A percentile compares a stretch with the other conserved stretches of the same genome.
Evolutionary conservation across 1,284 basidiomycete genomes (phyloP).

Genomic region (Pseudozyma thailandica): DNA sequence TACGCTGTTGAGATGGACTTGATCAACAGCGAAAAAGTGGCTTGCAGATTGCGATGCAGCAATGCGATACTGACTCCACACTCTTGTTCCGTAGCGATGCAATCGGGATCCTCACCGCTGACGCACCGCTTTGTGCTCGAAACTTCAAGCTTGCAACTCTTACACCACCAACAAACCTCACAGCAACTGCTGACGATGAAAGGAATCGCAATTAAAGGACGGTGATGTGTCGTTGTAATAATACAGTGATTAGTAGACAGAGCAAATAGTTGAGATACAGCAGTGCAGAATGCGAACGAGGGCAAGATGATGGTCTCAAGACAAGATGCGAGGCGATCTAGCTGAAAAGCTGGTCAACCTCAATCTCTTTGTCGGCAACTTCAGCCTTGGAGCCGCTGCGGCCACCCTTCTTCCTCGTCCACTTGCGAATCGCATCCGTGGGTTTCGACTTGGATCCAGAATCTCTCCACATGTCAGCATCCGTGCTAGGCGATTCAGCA

Average conservation of each 20-base stretch:
- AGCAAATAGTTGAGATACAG: constrained; percentile 5
- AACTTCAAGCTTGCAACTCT: too few species aligned
- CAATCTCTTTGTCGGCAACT: constrained; percentile 13
- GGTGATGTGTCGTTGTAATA: too few species aligned
- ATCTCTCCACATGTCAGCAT: constrained; percentile 31
- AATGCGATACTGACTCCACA: too few species aligned
- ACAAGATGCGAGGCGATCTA: background rate
- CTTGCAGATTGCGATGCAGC: too few species aligned
- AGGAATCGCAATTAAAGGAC: background rate
- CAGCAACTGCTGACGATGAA: too few species aligned
- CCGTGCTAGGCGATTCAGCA: constrained; percentile 8
- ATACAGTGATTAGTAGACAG: constrained; percentile 9
- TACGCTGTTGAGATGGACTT: too few species aligned
- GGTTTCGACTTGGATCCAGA: constrained; percentile 15
- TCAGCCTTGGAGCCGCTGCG: constrained; percentile 1
- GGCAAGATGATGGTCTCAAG: background rate
- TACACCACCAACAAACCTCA: too few species aligned
- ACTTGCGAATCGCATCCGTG: constrained; percentile 19
- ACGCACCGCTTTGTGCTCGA: too few species aligned
- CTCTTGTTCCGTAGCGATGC: too few species aligned
- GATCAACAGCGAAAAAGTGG: too few species aligned
- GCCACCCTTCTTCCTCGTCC: constrained; percentile 21
- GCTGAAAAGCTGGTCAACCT: constrained; percentile 32
- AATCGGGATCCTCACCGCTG: too few species aligned
- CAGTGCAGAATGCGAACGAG: constrained; percentile 1